Conservation (phyloP, 441 rosid species). For the Populus hybrid region DNA sequence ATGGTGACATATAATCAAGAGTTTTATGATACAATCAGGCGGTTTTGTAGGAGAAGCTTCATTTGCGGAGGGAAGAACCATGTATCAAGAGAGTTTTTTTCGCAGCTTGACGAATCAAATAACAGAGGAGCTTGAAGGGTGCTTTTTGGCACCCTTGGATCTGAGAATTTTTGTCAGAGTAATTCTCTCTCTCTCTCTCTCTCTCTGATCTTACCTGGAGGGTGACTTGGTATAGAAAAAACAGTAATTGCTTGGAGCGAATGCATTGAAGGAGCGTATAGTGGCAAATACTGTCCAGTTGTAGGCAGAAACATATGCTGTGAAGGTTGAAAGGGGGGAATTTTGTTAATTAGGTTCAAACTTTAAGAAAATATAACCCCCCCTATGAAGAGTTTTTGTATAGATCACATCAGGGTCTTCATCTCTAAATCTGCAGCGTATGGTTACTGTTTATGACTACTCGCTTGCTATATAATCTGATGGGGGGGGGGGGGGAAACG, state of each 20-base stretch:
- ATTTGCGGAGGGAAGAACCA: constrained; percentile 24
- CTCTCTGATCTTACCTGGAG: background rate
- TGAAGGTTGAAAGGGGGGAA: background rate
- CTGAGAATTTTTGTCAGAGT: constrained; percentile 1
- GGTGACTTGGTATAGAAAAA: background rate
- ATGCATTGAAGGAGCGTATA: background rate
- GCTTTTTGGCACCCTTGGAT: constrained; percentile 17
- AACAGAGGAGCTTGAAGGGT: constrained; percentile 24
- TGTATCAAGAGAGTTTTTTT: constrained; percentile 16
- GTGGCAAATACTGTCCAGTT: background rate
- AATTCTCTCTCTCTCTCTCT: background rate
- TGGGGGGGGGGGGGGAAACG: background rate
- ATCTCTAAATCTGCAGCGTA: background rate
- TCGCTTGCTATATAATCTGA: background rate
- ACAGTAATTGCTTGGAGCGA: background rate
- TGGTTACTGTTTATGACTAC: background rate
- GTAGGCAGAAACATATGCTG: background rate
- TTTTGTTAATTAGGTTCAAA: background rate
- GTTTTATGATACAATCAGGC: constrained; percentile 15
- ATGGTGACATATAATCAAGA: constrained; percentile 21
- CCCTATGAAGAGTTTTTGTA: background rate
- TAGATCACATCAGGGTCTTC: background rate
- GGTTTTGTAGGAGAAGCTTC: constrained; percentile 27
- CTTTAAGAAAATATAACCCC: background rate
- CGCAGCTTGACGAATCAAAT: constrained; percentile 9